A percentile compares a stretch with the other conserved stretches of the same genome.
Conservation (phyloP, 2,329 filamentous ascomycete species). For the Escovopsis sp. region DNA sequence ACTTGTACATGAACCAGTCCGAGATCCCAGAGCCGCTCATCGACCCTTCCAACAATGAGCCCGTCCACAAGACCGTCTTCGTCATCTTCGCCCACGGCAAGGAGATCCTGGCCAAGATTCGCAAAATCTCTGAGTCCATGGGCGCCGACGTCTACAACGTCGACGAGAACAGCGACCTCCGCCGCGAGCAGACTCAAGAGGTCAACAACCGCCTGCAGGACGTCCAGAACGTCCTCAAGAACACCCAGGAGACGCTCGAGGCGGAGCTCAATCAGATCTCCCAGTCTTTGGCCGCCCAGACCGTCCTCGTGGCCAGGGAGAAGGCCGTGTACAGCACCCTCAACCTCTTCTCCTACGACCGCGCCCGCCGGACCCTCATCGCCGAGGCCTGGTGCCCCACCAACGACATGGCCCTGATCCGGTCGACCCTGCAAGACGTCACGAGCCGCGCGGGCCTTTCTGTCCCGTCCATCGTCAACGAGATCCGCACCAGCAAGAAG, state of each 20-base stretch:
- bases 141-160: slow-evolving; percentile 92
- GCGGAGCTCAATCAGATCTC: slow-evolving; percentile 90
- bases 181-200: slow-evolving; percentile 91
- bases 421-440: slow-evolving; percentile 87
- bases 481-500: slow-evolving; percentile 92
- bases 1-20: slow-evolving; percentile 99
- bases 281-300: slow-evolving; percentile 85
- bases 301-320: slow-evolving; percentile 95
- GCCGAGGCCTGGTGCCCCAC: slow-evolving; percentile 96
- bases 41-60: slow-evolving; percentile 84
- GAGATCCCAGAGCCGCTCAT: slow-evolving; percentile 91
- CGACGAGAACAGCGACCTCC: slow-evolving; percentile 91
- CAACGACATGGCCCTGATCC: slow-evolving; percentile 76
- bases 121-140: slow-evolving; percentile 96
- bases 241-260: slow-evolving; percentile 88
- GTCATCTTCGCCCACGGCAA: slow-evolving; percentile 98
- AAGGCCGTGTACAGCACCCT: slow-evolving; percentile 94
- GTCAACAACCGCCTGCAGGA: slow-evolving; percentile 89
- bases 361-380: slow-evolving; percentile 87
- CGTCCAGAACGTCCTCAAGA: slow-evolving; percentile 79
- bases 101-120: slow-evolving; percentile 95
- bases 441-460: slow-evolving; percentile 90
- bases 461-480: slow-evolving; percentile 97
- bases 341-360: slow-evolving; percentile 94
- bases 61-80: slow-evolving; percentile 93